Base-by-base conservation (phyloP, 2,329 filamentous ascomycete genomes). In the Byssoonygena ceratinophila region DNA sequence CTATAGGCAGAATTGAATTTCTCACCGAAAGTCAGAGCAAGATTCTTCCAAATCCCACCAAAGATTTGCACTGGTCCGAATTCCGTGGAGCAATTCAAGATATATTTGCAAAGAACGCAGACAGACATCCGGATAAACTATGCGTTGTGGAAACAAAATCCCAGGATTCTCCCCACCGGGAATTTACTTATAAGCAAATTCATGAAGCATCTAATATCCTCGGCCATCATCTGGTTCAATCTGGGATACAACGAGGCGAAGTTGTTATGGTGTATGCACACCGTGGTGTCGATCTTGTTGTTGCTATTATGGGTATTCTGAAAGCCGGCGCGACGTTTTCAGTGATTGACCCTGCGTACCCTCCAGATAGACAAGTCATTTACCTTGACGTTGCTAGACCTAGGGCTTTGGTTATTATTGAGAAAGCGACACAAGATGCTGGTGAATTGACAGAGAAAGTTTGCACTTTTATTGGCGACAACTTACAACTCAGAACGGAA, bases 241-340 rank as follows among this genome's bases (percentile, higher is more conserved):
- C 81, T 61, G 89, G 90, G 54, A 76, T 88, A 57, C 76, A 82
- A 54, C 75, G 81, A 59, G 89, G 88, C 7, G 89, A 97, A 64
- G 89, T 95, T 1, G 88, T 95, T 61, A 94, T 95, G 87, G 86
- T 92, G 57, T 96, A 83, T 64, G 87, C 87, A 52, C 80, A 95
- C 69, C 81, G 90, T 14, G 82, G 82, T 53, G 89, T 95, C 31
- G 87, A 87, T 60, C 70, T 87, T 37, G 83, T 86, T 0, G 80
- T 86, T 6, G 81, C 84, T 32, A 82, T 89, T 51, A 94, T 95
- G 87, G 90, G 89, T 55, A 78, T 76, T 20, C 64, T 81, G 65
- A 74, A 75, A 68, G 77, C 79, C 34, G 79, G 79, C 53, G 79
- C 76, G 7, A 79, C 76, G 32, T 76, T 80, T 65, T 79, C 75